Base-by-base conservation (phyloP, 768 basidiomycete genomes). In the Pholiota molesta region DNA sequence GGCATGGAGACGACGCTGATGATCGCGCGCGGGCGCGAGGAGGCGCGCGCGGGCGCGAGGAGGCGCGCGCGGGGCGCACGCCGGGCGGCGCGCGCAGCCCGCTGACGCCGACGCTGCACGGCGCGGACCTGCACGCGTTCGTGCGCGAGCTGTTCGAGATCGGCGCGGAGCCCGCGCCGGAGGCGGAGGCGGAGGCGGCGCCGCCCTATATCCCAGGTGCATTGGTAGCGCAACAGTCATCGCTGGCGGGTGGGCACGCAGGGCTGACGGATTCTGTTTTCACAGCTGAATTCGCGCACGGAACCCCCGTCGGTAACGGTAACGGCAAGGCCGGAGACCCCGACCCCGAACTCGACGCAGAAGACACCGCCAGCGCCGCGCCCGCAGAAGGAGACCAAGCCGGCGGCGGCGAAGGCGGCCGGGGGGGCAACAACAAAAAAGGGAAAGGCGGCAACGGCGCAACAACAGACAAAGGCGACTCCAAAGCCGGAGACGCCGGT, bases 1-100 rank as follows among this genome's bases (percentile, higher is more conserved):
- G 86, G 87, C 65, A 52, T 86, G 68, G 83, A 87, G 39, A 86
- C 85, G 0, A 77, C 84, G 0, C 70, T 89, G 1, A 78, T 71
- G 33, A 75, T 91, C 17, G 84, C 84, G 0, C 70, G 73, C 1
- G 84, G 83, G 2, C 79, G 89, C 0, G 89, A 90, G 62, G 72
- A 72, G 52, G 78, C 78, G 28, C 73, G 79, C 5, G 74, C 81
- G 2, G 64, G n/a, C n/a, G n/a, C n/a, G 70, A 4, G 57, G 71
- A 1, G 61, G 71, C 11, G 69, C 74, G 8, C 69, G 66, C 2
- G 79, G 78, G 16, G 64, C 62, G 3, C 68, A n/a, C n/a, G n/a
- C n/a, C n/a, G 8, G 69, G 66, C 2, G 79, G 78, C 17, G 64
- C 62, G 3, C 68, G 70, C 56, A 80, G 75, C 57, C 80, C 80